Percentiles rank a stretch among this genome's conserved stretches.
These are phyloP conservation scores for Sisymbrium altissimum DNA, from an alignment of 345 rosid genomes.

Conservation along the genomic window DNA sequence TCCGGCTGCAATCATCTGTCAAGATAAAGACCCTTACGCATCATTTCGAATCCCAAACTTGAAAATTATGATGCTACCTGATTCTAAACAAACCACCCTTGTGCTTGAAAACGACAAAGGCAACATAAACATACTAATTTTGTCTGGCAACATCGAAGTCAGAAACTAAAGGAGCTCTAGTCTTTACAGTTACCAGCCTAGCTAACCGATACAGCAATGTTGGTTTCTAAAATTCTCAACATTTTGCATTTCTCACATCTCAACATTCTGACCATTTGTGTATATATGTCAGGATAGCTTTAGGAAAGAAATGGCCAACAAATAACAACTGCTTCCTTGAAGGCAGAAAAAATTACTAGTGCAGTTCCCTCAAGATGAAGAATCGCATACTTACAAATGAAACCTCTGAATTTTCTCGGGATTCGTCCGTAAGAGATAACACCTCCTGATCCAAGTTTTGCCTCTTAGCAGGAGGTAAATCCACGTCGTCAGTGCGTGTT, in stretches of 20 bases:
- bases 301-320: background rate
- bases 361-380: slow-evolving; percentile 12
- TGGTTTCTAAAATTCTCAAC: background rate
- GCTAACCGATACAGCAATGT: background rate
- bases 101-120: background rate
- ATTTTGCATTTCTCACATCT: background rate
- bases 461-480: slow-evolving; percentile 70
- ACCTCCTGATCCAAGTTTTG: slow-evolving; percentile 61
- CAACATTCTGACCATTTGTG: background rate
- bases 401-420: slow-evolving; percentile 38
- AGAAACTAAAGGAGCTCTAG: background rate
- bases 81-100: background rate
- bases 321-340: background rate
- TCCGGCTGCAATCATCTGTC: slow-evolving; percentile 85
- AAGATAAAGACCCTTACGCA: background rate
- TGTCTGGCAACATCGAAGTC: background rate
- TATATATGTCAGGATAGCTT: background rate
- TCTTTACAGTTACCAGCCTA: background rate
- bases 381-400: slow-evolving; percentile 53
- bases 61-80: background rate
- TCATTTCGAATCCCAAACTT: background rate
- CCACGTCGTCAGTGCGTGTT: slow-evolving; percentile 32
- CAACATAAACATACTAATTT: background rate
- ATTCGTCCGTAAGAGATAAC: slow-evolving; percentile 32
- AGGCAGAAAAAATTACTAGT: background rate